phyloP scores from a whole-genome alignment of 2,329 filamentous ascomycete genomes.

The Pseudogymnoascus sp. region DNA sequence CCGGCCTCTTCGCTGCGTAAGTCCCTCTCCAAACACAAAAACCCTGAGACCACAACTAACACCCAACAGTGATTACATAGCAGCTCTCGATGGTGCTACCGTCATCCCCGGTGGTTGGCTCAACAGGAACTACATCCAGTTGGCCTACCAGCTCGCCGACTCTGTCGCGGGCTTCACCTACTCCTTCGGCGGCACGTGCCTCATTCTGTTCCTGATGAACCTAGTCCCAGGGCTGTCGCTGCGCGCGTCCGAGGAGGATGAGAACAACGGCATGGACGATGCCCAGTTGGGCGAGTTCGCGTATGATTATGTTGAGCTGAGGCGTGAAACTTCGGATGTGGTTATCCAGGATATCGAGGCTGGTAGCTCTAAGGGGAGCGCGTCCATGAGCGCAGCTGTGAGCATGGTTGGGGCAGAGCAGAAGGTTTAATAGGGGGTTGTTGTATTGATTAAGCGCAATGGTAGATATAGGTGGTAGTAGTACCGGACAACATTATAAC shows the following conservation, averaged over 20 bases:
- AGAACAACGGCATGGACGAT: conserved; percentile 79
- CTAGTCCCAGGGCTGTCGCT: conserved; percentile 67
- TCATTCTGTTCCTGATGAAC: conserved; percentile 75
- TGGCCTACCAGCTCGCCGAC: conserved; percentile 77
- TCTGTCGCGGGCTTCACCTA: conserved; percentile 67
- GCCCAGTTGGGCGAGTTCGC: conserved; percentile 88
- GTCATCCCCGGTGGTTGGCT: conserved; percentile 70
- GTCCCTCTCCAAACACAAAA: neutral
- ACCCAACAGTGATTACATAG: conserved; percentile 55
- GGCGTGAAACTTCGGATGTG: neutral
- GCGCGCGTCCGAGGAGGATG: conserved; percentile 66
- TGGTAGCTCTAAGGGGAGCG: neutral
- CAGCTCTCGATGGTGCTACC: conserved; percentile 63
- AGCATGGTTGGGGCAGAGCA: neutral
- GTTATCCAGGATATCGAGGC: neutral
- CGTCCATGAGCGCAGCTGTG: neutral
- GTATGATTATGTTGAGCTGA: conserved; percentile 59
- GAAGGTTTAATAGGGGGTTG: neutral
- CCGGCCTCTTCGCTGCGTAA: conserved; percentile 67
- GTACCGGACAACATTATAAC: neutral
- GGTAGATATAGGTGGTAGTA: neutral
- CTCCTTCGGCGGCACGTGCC: conserved; percentile 67
- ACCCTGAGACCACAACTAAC: neutral
- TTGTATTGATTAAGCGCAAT: neutral
- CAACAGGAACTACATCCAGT: conserved; percentile 74